These are phyloP conservation scores for Steccherinum ochraceum DNA, from an alignment of 768 basidiomycete species.

Conservation along the genomic window DNA sequence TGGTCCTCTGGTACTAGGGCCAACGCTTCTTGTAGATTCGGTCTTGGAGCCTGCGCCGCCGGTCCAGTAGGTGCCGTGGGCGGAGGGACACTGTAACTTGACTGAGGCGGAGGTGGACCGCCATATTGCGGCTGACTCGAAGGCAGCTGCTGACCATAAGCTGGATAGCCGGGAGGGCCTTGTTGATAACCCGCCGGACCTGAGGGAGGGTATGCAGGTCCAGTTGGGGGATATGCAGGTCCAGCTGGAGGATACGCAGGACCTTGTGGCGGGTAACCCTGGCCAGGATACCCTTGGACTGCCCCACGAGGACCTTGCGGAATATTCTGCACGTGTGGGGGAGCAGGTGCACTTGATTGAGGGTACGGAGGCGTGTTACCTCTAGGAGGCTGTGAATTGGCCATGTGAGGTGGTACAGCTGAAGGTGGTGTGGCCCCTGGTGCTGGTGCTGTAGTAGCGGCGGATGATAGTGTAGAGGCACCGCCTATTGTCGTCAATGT, in stretches of 20 bases:
- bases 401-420: constrained; percentile 5
- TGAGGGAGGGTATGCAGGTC: background rate
- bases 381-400: background rate
- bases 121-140: background rate
- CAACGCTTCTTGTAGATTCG: constrained; percentile 42
- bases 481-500: constrained; percentile 51
- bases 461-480: constrained; percentile 20
- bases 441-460: constrained; percentile 22
- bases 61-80: constrained; percentile 18
- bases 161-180: background rate
- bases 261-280: constrained; percentile 3
- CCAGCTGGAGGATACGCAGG: constrained; percentile 5
- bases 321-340: constrained; percentile 12
- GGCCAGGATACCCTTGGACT: constrained; percentile 6
- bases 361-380: background rate
- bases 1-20: constrained; percentile 63
- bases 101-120: constrained; percentile 5
- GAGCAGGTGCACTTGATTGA: constrained; percentile 24
- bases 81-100: constrained; percentile 28
- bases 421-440: constrained; percentile 22
- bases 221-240: constrained; percentile 2
- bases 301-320: constrained; percentile 3
- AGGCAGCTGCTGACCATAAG: background rate
- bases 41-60: constrained; percentile 2
- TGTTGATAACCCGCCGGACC: background rate